These are phyloP conservation scores for Avicennia marina DNA, from an alignment of 257 asterid genomes.

Conservation along the genomic window DNA sequence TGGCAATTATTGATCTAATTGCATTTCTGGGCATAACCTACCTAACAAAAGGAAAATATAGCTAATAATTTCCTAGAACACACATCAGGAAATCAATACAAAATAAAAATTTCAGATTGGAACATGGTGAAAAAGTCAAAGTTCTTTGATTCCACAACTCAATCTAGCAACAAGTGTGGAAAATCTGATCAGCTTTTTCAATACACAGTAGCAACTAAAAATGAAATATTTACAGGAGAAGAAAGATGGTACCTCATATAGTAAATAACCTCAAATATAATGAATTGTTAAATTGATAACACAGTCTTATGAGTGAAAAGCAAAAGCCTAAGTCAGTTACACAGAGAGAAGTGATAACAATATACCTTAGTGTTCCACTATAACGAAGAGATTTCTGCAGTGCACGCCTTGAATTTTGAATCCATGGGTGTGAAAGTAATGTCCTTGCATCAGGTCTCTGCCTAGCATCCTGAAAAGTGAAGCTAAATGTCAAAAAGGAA, in stretches of 20 bases:
- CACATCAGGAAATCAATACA: too few relatives aligned
- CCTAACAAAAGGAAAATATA: too few relatives aligned
- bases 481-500: slow-evolving; percentile 18
- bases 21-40: too few relatives aligned
- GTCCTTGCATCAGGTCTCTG: slow-evolving; percentile 99
- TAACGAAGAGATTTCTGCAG: slow-evolving; percentile 81
- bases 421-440: slow-evolving; percentile 97
- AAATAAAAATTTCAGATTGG: too few relatives aligned
- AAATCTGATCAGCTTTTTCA: too few relatives aligned
- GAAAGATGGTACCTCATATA: neutral
- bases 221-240: too few relatives aligned
- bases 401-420: slow-evolving; percentile 92
- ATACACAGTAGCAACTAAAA: too few relatives aligned
- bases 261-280: neutral
- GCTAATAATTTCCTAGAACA: too few relatives aligned
- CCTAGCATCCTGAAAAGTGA: slow-evolving; percentile 85
- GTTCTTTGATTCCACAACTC: too few relatives aligned
- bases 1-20: too few relatives aligned
- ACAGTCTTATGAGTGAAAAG: neutral
- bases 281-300: neutral
- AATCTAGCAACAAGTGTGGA: too few relatives aligned
- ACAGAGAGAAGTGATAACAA: slow-evolving; percentile 12
- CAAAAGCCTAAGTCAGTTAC: neutral
- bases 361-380: slow-evolving; percentile 76
- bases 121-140: too few relatives aligned